A percentile compares a stretch with the other conserved stretches of the same genome.
These are phyloP conservation scores for Phoma sp. DNA, from an alignment of 2,329 filamentous ascomycete species.

Conservation along the genomic window DNA sequence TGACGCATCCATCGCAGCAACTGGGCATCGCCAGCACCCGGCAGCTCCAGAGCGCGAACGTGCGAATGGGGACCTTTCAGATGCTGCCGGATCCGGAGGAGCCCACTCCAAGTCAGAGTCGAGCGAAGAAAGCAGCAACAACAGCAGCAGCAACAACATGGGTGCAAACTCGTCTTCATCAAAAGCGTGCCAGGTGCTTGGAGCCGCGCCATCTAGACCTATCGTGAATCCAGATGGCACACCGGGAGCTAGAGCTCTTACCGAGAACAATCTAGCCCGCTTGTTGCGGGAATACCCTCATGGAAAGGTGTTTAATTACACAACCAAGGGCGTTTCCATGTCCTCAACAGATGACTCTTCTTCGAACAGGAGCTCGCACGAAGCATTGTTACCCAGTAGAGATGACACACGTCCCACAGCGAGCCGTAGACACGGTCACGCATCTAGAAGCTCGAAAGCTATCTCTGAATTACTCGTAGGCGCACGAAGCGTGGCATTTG, in stretches of 20 bases:
- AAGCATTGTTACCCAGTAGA: background rate
- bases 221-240: conserved; percentile 1
- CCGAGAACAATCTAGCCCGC: conserved; percentile 29
- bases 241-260: conserved; percentile 10
- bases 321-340: conserved; percentile 19
- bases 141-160: conserved; percentile 1
- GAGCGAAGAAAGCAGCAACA: conserved; percentile 24
- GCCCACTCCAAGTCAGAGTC: conserved; percentile 22
- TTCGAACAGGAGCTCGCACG: background rate
- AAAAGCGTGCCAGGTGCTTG: conserved; percentile 36
- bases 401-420: background rate
- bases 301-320: conserved; percentile 38
- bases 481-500: conserved; percentile 45
- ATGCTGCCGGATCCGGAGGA: conserved; percentile 14
- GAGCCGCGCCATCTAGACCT: conserved; percentile 20
- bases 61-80: background rate
- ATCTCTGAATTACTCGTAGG: conserved; percentile 58
- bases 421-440: background rate
- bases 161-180: conserved; percentile 2
- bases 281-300: conserved; percentile 32
- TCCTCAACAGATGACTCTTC: conserved; percentile 30
- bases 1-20: conserved; percentile 41
- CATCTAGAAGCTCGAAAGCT: conserved; percentile 49
- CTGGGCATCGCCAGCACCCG: conserved; percentile 19
- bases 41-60: conserved; percentile 8